phyloP scores from a whole-genome alignment of 805 yeast species.

The Metschnikowia anglica region DNA sequence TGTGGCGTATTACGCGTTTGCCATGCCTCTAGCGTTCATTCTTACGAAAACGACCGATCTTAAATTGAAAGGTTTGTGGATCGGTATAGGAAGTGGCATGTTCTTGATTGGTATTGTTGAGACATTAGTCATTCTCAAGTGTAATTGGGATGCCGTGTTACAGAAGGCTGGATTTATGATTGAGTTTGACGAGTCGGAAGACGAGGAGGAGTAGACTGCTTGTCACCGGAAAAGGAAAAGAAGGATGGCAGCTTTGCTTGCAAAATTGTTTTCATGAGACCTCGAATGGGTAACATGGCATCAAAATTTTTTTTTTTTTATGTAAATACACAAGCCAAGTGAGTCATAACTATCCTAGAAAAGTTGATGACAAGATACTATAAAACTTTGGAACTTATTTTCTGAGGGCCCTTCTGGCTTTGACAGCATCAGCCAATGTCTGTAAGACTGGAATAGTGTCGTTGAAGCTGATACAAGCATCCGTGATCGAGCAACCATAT shows the following conservation, averaged over 20 bases:
- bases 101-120: constrained; percentile 52
- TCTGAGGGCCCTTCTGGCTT: constrained; percentile 60
- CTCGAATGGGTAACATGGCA: too few species aligned
- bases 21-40: constrained; percentile 63
- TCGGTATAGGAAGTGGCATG: constrained; percentile 68
- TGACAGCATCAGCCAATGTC: constrained; percentile 79
- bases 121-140: constrained; percentile 43
- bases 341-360: neutral
- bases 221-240: too few species aligned
- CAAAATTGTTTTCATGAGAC: too few species aligned
- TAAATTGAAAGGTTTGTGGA: constrained; percentile 67
- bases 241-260: too few species aligned
- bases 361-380: neutral
- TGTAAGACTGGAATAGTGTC: constrained; percentile 79
- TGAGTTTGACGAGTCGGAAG: constrained; percentile 19
- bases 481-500: constrained; percentile 96
- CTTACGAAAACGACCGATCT: constrained; percentile 48
- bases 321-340: neutral
- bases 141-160: constrained; percentile 53
- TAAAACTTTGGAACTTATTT: constrained; percentile 2
- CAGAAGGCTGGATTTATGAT: constrained; percentile 30
- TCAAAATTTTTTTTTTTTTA: neutral
- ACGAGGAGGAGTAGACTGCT: constrained; percentile 5
- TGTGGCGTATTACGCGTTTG: constrained; percentile 67
- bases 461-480: constrained; percentile 94